A percentile compares a stretch with the other conserved stretches of the same genome.
phyloP scores from a whole-genome alignment of 1,284 basidiomycete species.

The Wallemia hederae region DNA sequence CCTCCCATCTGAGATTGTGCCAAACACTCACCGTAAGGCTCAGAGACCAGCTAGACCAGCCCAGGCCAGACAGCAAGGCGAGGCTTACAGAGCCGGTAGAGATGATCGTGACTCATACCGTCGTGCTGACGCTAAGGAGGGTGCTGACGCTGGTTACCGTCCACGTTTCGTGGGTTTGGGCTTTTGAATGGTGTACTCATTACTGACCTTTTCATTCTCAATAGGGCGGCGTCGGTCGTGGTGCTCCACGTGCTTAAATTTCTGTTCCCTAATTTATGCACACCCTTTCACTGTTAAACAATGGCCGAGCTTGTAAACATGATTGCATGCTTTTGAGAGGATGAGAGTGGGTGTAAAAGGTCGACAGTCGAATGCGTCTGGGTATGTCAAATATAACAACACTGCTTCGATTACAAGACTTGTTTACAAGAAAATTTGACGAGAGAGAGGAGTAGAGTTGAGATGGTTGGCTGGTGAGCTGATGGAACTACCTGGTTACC shows the following conservation, averaged over 20 bases:
- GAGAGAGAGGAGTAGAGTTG: too few species aligned
- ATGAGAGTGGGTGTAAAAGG: too few species aligned
- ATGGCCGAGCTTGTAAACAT: neutral
- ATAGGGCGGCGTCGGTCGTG: conserved; percentile 64
- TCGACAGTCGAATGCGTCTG: too few species aligned
- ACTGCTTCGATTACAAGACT: too few species aligned
- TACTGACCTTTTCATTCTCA: too few species aligned
- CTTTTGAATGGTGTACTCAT: neutral
- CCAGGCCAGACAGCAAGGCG: conserved; percentile 25
- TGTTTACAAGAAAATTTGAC: too few species aligned
- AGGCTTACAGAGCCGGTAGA: conserved; percentile 51
- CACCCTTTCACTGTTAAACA: neutral
- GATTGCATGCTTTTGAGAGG: too few species aligned
- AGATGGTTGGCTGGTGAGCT: too few species aligned
- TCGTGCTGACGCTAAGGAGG: conserved; percentile 20
- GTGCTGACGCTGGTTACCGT: conserved; percentile 7
- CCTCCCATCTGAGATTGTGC: conserved; percentile 35
- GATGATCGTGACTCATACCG: conserved; percentile 60
- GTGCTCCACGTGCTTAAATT: conserved; percentile 33
- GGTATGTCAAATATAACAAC: too few species aligned
- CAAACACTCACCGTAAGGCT: conserved; percentile 78
- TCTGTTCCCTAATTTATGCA: too few species aligned
- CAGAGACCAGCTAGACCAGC: conserved; percentile 33
- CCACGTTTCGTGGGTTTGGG: neutral
- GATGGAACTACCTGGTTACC: too few species aligned